Conservation (phyloP, 1,284 basidiomycete species). For the Trichosporon inkin region DNA sequence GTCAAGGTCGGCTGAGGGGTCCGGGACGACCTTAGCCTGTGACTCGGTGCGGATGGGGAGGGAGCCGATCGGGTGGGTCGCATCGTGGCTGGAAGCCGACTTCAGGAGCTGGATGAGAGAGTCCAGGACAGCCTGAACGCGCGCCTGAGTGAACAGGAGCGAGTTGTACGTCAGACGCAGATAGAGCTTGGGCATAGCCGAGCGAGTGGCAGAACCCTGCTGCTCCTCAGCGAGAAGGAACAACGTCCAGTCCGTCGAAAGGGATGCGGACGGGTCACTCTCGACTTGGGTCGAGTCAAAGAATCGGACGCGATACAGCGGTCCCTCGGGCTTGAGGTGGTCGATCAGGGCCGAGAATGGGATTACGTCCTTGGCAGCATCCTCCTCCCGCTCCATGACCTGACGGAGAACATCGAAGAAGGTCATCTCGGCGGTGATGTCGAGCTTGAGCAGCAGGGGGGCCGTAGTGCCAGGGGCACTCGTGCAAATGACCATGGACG, state of each 20-base stretch:
- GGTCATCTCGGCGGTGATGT: slow-evolving; percentile 79
- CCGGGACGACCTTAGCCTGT: slow-evolving; percentile 70
- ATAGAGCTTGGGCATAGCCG: slow-evolving; percentile 61
- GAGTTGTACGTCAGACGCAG: slow-evolving; percentile 91
- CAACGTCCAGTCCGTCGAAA: slow-evolving; percentile 88
- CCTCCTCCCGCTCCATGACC: slow-evolving; percentile 63
- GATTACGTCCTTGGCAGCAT: slow-evolving; percentile 77
- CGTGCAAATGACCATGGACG: slow-evolving; percentile 87
- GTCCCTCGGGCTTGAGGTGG: slow-evolving; percentile 63
- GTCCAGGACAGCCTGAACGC: slow-evolving; percentile 75
- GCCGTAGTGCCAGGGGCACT: slow-evolving; percentile 70
- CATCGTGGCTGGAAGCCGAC: slow-evolving; percentile 63
- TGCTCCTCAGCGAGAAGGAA: slow-evolving; percentile 60
- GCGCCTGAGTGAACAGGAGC: slow-evolving; percentile 75
- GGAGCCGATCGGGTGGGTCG: slow-evolving; percentile 61
- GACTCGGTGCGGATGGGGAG: slow-evolving; percentile 72
- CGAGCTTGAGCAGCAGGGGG: slow-evolving; percentile 79
- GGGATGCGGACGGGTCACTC: slow-evolving; percentile 71
- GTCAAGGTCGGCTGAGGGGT: slow-evolving; percentile 82
- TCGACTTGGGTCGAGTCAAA: slow-evolving; percentile 72
- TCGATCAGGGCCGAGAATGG: slow-evolving; percentile 75
- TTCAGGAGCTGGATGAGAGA: slow-evolving; percentile 76
- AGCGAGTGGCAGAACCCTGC: slow-evolving; percentile 65
- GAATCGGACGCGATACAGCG: slow-evolving; percentile 88
- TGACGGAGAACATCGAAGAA: slow-evolving; percentile 81